Conservation (phyloP, 108 stramenopile genomes). For the Fistulifera solaris region DNA sequence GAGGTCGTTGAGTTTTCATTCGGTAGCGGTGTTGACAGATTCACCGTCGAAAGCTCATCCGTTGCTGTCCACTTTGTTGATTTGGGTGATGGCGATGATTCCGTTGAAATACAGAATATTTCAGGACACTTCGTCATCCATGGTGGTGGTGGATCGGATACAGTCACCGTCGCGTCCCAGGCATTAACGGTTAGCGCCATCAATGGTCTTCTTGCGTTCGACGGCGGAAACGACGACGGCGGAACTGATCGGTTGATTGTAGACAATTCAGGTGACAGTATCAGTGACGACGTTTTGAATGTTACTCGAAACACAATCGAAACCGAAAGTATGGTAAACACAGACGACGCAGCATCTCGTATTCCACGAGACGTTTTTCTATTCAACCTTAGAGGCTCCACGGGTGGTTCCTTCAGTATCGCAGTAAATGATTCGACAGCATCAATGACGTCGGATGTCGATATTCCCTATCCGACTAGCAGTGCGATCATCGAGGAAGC, state of each 20-base stretch:
- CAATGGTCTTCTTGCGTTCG: slow-evolving; percentile 18
- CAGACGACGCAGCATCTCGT: neutral
- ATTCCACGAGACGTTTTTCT: neutral
- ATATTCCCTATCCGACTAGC: slow-evolving; percentile 7
- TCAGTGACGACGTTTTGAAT: slow-evolving; percentile 16
- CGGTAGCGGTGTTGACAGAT: slow-evolving; percentile 20
- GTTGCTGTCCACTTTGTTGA: slow-evolving; percentile 23
- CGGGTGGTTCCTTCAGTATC: slow-evolving; percentile 13
- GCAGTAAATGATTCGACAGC: slow-evolving; percentile 8
- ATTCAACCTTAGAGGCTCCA: slow-evolving; percentile 18
- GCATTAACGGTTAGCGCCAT: slow-evolving; percentile 17
- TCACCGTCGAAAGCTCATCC: slow-evolving; percentile 17
- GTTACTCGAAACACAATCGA: slow-evolving; percentile 20
- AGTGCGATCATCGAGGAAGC: slow-evolving; percentile 3
- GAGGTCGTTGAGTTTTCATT: slow-evolving; percentile 20
- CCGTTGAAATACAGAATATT: slow-evolving; percentile 7
- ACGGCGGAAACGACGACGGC: slow-evolving; percentile 18
- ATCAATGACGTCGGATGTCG: neutral
- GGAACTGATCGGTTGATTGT: slow-evolving; percentile 12
- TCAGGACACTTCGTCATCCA: slow-evolving; percentile 28
- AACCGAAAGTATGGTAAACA: slow-evolving; percentile 19
- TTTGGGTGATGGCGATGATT: slow-evolving; percentile 17
- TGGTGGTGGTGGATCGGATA: slow-evolving; percentile 19
- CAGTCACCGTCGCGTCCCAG: slow-evolving; percentile 20
- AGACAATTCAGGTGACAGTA: slow-evolving; percentile 11